A percentile compares a stretch with the other conserved stretches of the same genome.
Evolutionary conservation across 768 basidiomycete species (phyloP).

Genomic region (Psilocybe sp.): DNA sequence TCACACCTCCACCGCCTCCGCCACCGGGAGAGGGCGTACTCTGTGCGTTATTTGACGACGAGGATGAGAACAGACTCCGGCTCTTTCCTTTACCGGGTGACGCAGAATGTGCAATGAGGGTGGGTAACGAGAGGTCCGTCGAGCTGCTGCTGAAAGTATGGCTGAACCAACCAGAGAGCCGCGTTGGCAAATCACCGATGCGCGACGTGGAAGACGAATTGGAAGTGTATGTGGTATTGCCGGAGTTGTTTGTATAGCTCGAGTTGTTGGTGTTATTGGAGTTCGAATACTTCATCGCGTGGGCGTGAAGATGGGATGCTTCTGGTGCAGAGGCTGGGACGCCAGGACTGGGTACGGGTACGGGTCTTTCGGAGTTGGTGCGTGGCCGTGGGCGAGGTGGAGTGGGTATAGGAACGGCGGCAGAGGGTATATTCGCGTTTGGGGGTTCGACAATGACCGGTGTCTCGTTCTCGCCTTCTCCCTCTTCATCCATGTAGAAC

Average conservation of each 20-base stretch:
- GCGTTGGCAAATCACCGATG: slow-evolving; percentile 68
- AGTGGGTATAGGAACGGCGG: neutral
- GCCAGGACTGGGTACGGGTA: slow-evolving; percentile 19
- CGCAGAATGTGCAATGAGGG: slow-evolving; percentile 47
- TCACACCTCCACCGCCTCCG: slow-evolving; percentile 24
- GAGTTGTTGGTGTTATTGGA: slow-evolving; percentile 5
- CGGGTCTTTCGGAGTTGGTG: slow-evolving; percentile 55
- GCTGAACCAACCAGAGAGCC: slow-evolving; percentile 79
- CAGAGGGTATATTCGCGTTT: slow-evolving; percentile 20
- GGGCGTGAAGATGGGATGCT: slow-evolving; percentile 26
- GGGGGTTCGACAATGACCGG: slow-evolving; percentile 70
- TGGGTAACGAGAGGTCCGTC: slow-evolving; percentile 67
- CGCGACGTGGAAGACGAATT: slow-evolving; percentile 42
- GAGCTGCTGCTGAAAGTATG: slow-evolving; percentile 74
- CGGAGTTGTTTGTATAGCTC: slow-evolving; percentile 22
- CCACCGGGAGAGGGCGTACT: slow-evolving; percentile 9
- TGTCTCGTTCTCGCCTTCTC: slow-evolving; percentile 38
- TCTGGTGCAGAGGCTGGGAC: slow-evolving; percentile 30
- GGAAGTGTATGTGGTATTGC: slow-evolving; percentile 31
- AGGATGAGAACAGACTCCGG: neutral
- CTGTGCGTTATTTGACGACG: neutral
- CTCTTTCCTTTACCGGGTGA: slow-evolving; percentile 4
- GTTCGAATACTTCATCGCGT: neutral
- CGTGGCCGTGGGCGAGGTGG: slow-evolving; percentile 38
- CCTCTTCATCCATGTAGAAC: slow-evolving; percentile 34